phyloP scores from a whole-genome alignment of 352 stramenopile species.

The Aphanomyces cochlioides region DNA sequence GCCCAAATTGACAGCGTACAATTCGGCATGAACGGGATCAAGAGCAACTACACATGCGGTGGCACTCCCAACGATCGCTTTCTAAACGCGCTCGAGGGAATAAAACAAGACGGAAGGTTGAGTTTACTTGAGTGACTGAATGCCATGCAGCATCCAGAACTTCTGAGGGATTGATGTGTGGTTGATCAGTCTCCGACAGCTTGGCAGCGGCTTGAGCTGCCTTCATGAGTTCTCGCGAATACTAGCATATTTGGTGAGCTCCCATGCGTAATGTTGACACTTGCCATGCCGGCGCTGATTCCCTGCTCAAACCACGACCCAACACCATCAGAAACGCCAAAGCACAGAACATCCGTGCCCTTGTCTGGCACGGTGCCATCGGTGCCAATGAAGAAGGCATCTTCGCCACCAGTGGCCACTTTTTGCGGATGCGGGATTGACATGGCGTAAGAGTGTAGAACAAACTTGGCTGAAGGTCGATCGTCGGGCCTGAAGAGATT shows the following conservation, averaged over 20 bases:
- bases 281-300: conserved; percentile 51
- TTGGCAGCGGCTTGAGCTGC: conserved; percentile 61
- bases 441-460: conserved; percentile 66
- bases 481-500: background rate
- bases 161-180: conserved; percentile 52
- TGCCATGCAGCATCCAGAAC: conserved; percentile 69
- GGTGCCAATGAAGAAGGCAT: conserved; percentile 91
- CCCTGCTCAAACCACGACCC: conserved; percentile 94
- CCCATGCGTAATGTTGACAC: no score
- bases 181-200: conserved; percentile 48
- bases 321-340: conserved; percentile 94
- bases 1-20: conserved; percentile 93
- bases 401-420: conserved; percentile 78
- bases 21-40: conserved; percentile 86
- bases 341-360: conserved; percentile 68
- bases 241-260: conserved; percentile 34
- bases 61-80: conserved; percentile 90
- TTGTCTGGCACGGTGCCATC: conserved; percentile 52
- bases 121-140: conserved; percentile 36
- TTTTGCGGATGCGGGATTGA: conserved; percentile 75
- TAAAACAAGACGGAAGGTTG: background rate
- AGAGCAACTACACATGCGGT: conserved; percentile 92
- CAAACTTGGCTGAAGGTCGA: conserved; percentile 39
- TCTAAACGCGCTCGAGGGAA: conserved; percentile 50
- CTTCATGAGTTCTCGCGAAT: conserved; percentile 73